phyloP scores from a whole-genome alignment of 164 flowering plant species.

The Liquidambar formosana region DNA sequence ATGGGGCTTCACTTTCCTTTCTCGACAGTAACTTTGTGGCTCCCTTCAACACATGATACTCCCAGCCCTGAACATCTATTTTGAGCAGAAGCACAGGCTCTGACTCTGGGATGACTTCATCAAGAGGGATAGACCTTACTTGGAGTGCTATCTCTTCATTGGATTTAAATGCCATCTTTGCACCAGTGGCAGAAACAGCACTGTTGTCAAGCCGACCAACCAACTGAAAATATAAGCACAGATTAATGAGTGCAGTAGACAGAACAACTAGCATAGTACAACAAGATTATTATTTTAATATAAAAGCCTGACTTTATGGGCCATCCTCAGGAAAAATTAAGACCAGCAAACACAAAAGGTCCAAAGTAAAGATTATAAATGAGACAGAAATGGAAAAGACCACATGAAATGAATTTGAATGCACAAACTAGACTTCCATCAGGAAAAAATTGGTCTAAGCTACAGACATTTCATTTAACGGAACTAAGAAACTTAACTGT shows the following conservation, averaged over 20 bases:
- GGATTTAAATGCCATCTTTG: conserved; percentile 90
- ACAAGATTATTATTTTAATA: no score
- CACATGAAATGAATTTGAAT: no score
- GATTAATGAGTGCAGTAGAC: not conserved
- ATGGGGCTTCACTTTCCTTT: conserved; percentile 77
- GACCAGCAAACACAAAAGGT: no score
- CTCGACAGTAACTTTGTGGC: conserved; percentile 78
- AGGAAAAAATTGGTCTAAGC: no score
- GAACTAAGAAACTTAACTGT: no score
- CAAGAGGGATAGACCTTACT: conserved; percentile 81
- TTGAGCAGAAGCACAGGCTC: conserved; percentile 72
- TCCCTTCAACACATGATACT: conserved; percentile 87
- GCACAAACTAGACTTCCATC: no score
- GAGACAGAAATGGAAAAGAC: no score
- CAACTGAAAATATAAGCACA: conserved; percentile 46
- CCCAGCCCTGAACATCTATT: conserved; percentile 99
- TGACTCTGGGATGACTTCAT: conserved; percentile 73
- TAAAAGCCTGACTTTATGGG: no score
- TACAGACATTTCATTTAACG: no score
- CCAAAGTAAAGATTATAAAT: no score
- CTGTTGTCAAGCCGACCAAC: conserved; percentile 97
- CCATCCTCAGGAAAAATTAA: not conserved
- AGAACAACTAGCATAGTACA: not conserved
- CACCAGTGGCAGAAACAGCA: conserved; percentile 91
- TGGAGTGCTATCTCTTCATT: conserved; percentile 85